phyloP scores from a whole-genome alignment of 208 protist genomes.

The Zelonia costaricensis region DNA sequence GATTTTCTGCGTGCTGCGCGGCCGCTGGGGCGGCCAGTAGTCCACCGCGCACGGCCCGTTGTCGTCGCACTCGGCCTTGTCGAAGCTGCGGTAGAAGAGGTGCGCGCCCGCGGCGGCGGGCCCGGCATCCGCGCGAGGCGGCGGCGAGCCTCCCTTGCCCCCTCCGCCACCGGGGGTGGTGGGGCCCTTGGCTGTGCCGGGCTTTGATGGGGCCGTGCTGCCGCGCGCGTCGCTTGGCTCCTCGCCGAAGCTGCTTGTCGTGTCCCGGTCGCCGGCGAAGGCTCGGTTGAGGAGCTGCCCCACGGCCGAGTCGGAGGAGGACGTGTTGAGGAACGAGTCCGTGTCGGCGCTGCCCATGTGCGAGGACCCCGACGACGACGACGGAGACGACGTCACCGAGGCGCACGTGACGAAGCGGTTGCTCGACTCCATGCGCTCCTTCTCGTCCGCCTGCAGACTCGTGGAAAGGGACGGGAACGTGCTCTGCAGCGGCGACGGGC shows the following conservation, averaged over 20 bases:
- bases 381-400: conserved; percentile 9
- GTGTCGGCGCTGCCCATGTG: conserved; percentile 10
- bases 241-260: neutral
- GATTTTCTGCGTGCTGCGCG: conserved; percentile 14
- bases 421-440: conserved; percentile 8
- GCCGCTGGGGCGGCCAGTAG: conserved; percentile 33
- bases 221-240: neutral
- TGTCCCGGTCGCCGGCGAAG: conserved; percentile 15
- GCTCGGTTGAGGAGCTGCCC: conserved; percentile 1
- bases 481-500: neutral
- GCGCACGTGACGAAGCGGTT: conserved; percentile 45
- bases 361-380: conserved; percentile 7
- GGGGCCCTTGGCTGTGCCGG: neutral
- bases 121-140: neutral
- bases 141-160: neutral
- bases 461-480: conserved; percentile 13
- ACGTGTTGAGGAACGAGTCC: conserved; percentile 14
- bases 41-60: conserved; percentile 36
- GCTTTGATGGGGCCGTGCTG: too few species aligned
- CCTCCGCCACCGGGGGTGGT: neutral
- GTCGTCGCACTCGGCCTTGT: conserved; percentile 31
- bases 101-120: conserved; percentile 14
- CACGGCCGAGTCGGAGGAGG: neutral
- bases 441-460: conserved; percentile 1
- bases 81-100: conserved; percentile 50